Evolutionary conservation across 108 stramenopile species (phyloP), one percentile per base, ranked within the genome.

Genomic region (Skeletonema tropicum): DNA sequence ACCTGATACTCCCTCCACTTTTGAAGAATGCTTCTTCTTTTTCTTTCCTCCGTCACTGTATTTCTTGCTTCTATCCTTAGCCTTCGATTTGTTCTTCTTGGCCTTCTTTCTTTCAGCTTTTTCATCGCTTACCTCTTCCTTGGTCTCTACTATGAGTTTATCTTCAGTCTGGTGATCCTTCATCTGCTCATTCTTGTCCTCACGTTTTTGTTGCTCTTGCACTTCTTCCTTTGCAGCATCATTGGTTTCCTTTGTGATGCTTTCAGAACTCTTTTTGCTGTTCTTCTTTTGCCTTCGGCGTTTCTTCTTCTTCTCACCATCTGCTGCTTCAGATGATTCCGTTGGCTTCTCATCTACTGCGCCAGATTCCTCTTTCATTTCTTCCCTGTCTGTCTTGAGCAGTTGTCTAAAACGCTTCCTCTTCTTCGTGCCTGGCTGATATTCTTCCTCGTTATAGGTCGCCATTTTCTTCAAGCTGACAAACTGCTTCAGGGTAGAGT

Each of bases 381-480:
- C 52, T 58, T 83, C 66, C 45, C 39, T 66, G 7, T 96, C 92
- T 31, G 85, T 32, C 71, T 91, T 88, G 3, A 90, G 65, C 80
- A 86, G 71, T 60, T 96, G 92, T 31, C 93, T 86, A 70, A 96
- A 94, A 21, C 75, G 66, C 59, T 90, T 81, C 33, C 95, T 85
- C 74, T 87, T 90, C 64, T 86, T 94, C 35, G 86, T 79, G 36
- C 90, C 88, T 41, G 84, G 89, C 59, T 69, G 42, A 59, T 88
- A 85, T 74, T 93, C 95, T 25, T 60, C 80, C 57, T 97, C 96
- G 14, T 88, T 85, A 76, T 98, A 99, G 3, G 98, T 96, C 8
- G 96, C 97, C 84, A 99, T 85, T 72, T 96, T 94, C 86, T 99
- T 99, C 64, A 99, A 70, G 32, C 94, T 92, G 17, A 99, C 98